Evolutionary conservation across 331 rosid genomes (phyloP).

Genomic region (Rosa hybrid): DNA sequence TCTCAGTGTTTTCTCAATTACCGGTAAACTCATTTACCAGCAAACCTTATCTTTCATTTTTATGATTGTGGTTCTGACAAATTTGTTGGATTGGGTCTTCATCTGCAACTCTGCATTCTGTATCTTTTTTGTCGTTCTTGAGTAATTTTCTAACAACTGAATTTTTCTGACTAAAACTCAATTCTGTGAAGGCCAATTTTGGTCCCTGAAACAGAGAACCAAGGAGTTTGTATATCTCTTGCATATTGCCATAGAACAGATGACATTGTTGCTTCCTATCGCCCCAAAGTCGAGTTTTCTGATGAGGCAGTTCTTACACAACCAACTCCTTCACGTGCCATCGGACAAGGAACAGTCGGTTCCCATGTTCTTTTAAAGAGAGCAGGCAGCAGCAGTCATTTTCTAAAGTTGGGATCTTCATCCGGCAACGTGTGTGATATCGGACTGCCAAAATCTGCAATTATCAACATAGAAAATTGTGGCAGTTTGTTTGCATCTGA

Average conservation of each 20-base stretch:
- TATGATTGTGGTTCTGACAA: neutral
- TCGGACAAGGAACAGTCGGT: constrained; percentile 68
- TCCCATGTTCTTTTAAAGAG: constrained; percentile 58
- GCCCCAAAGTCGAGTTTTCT: constrained; percentile 65
- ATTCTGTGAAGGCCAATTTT: constrained; percentile 62
- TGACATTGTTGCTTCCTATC: constrained; percentile 76
- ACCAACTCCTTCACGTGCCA: constrained; percentile 41
- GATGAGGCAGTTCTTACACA: constrained; percentile 47
- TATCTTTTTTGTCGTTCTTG: neutral
- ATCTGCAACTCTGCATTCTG: neutral
- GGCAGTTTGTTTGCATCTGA: constrained; percentile 59
- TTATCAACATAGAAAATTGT: constrained; percentile 42
- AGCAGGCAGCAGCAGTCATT: constrained; percentile 24
- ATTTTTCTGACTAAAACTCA: constrained; percentile 32
- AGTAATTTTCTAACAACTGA: neutral
- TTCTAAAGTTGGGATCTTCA: constrained; percentile 53
- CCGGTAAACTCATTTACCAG: neutral
- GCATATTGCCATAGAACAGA: constrained; percentile 66
- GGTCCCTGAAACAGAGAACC: constrained; percentile 62
- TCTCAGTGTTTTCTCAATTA: neutral
- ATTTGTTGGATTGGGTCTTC: neutral
- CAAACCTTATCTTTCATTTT: neutral
- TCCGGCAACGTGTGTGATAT: constrained; percentile 55
- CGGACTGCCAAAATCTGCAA: constrained; percentile 61
- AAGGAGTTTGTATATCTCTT: constrained; percentile 88